Evolutionary conservation across 2,329 filamentous ascomycete species (phyloP).

Genomic region (Sphaerulina vaccinii): DNA sequence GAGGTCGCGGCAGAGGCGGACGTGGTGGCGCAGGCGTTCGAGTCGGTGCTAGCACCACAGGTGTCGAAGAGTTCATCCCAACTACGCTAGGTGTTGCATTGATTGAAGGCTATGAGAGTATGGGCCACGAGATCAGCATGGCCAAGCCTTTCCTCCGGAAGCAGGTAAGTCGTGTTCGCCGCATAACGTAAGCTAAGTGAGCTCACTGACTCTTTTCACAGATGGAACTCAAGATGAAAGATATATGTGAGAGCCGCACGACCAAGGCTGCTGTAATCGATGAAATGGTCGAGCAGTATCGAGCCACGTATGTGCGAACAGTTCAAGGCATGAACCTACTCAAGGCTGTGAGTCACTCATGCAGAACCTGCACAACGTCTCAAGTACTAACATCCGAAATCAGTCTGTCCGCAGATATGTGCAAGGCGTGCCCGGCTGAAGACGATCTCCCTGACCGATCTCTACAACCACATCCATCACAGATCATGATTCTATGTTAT

Average conservation of each 20-base stretch:
- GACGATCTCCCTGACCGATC: too few species aligned
- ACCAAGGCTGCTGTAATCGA: slow-evolving; percentile 72
- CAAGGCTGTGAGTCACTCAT: slow-evolving; percentile 48
- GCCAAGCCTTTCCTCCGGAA: slow-evolving; percentile 95
- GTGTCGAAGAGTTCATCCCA: slow-evolving; percentile 84
- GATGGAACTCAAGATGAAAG: slow-evolving; percentile 96
- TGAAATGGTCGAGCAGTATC: slow-evolving; percentile 83
- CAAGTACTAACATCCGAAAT: slow-evolving; percentile 5
- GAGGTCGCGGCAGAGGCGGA: slow-evolving; percentile 47
- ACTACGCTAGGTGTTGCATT: slow-evolving; percentile 87
- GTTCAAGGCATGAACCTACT: slow-evolving; percentile 68
- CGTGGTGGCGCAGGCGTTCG: slow-evolving; percentile 51
- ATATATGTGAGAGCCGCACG: slow-evolving; percentile 84
- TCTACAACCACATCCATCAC: too few species aligned
- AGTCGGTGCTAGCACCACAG: slow-evolving; percentile 46
- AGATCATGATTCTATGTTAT: too few species aligned
- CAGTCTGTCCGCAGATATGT: slow-evolving; percentile 11
- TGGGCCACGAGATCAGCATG: slow-evolving; percentile 88
- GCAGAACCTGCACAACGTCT: slow-evolving; percentile 1
- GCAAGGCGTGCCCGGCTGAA: slow-evolving; percentile 4
- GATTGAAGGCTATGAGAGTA: slow-evolving; percentile 90
- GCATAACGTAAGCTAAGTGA: slow-evolving; percentile 13
- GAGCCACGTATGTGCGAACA: slow-evolving; percentile 79
- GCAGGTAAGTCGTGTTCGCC: slow-evolving; percentile 54
- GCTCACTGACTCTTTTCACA: slow-evolving; percentile 25